A percentile compares a stretch with the other conserved stretches of the same genome.
Evolutionary conservation across 306 rosid genomes (phyloP).

Genomic region (Neltuma alba): DNA sequence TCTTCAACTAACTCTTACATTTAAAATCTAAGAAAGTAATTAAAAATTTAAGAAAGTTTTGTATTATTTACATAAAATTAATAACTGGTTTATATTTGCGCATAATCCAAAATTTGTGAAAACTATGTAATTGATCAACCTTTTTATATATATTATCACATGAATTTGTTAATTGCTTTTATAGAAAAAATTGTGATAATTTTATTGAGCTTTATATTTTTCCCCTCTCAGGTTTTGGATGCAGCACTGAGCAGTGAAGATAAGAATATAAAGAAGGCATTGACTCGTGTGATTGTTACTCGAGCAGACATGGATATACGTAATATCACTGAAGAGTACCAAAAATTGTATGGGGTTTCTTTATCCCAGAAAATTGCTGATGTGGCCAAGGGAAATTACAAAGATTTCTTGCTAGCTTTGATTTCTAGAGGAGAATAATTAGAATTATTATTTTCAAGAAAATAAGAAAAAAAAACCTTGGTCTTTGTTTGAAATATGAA

Average conservation of each 20-base stretch:
- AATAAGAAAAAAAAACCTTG: no score
- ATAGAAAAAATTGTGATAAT: neutral
- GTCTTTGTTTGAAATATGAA: neutral
- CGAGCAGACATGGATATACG: slow-evolving; percentile 76
- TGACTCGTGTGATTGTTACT: slow-evolving; percentile 77
- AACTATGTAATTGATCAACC: no score
- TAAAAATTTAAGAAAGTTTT: no score
- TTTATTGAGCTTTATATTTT: neutral
- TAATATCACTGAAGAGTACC: slow-evolving; percentile 60
- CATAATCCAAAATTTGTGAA: no score
- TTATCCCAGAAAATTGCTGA: slow-evolving; percentile 64
- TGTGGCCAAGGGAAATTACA: slow-evolving; percentile 68
- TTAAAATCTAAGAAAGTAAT: no score
- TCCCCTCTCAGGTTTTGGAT: slow-evolving; percentile 50
- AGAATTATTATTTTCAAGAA: no score
- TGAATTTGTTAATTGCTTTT: no score
- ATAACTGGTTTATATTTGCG: no score
- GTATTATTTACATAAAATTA: no score
- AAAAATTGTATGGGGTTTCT: slow-evolving; percentile 54
- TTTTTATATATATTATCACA: no score
- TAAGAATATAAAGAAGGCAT: slow-evolving; percentile 60
- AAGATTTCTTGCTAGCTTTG: slow-evolving; percentile 81
- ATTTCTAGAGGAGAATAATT: slow-evolving; percentile 55
- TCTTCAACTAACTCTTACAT: no score
- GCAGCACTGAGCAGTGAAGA: slow-evolving; percentile 57